Evolutionary conservation across 441 rosid genomes (phyloP).

Genomic region (Gossypium gossypioides): DNA sequence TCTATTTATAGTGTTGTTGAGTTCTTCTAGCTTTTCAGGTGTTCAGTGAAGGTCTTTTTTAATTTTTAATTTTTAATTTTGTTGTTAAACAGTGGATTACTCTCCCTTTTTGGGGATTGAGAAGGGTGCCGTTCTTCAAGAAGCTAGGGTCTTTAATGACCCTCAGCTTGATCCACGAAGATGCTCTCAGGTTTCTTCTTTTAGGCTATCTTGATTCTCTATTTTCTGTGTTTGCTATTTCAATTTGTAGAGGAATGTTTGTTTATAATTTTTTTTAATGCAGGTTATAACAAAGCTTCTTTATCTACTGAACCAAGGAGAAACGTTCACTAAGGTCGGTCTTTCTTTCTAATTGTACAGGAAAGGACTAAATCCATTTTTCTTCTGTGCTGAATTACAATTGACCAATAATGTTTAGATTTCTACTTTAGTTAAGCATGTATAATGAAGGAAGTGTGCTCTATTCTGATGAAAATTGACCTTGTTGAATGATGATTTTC

Average conservation of each 20-base stretch:
- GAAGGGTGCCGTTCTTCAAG: constrained; percentile 98
- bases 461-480: not conserved
- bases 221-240: not conserved
- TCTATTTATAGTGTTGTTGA: constrained; percentile 2
- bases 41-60: not conserved
- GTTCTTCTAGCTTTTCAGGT: constrained; percentile 6
- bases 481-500: constrained; percentile 3
- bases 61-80: constrained; percentile 11
- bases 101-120: constrained; percentile 95
- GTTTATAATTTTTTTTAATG: constrained; percentile 11
- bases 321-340: constrained; percentile 73
- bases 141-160: constrained; percentile 90
- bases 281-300: constrained; percentile 94
- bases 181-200: constrained; percentile 82
- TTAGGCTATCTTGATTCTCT: not conserved
- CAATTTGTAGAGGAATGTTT: constrained; percentile 4
- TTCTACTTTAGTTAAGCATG: constrained; percentile 1
- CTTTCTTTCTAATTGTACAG: not conserved
- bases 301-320: constrained; percentile 94
- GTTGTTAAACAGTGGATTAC: constrained; percentile 55
- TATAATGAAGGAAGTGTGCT: constrained; percentile 7
- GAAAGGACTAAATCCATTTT: not conserved
- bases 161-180: constrained; percentile 93
- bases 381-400: not conserved
- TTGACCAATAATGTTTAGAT: not conserved